These are phyloP conservation scores for Gnomoniopsis smithogilvyi DNA, from an alignment of 2,329 filamentous ascomycete species.

Conservation along the genomic window DNA sequence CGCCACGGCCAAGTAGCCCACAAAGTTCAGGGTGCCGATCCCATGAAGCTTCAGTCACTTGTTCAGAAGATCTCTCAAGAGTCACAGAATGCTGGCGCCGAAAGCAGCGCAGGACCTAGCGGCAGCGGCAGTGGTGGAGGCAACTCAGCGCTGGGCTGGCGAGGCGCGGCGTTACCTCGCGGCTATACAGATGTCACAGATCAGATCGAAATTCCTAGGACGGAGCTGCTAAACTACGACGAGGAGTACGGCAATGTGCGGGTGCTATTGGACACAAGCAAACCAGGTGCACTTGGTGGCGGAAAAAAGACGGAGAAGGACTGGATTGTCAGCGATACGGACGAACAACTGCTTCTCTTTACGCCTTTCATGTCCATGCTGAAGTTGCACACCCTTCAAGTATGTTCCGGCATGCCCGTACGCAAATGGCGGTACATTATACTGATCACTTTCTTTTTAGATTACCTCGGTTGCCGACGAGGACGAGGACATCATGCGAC, in stretches of 20 bases:
- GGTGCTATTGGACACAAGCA: conserved; percentile 66
- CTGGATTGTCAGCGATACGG: conserved; percentile 94
- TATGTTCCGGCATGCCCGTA: conserved; percentile 28
- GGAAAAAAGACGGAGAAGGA: conserved; percentile 61
- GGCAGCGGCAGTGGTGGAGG: conserved; percentile 39
- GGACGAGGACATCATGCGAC: conserved; percentile 75
- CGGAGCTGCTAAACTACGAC: conserved; percentile 87
- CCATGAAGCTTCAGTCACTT: conserved; percentile 64
- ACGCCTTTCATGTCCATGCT: conserved; percentile 83
- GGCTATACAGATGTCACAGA: conserved; percentile 83
- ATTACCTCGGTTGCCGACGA: conserved; percentile 71
- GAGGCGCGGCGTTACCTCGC: conserved; percentile 70
- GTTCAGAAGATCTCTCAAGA: conserved; percentile 70
- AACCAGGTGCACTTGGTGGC: conserved; percentile 63
- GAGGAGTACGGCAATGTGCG: conserved; percentile 70
- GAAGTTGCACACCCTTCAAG: conserved; percentile 82
- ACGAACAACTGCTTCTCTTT: conserved; percentile 93
- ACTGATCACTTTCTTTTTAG: conserved; percentile 41
- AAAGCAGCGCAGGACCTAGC: conserved; percentile 36
- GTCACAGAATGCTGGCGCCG: conserved; percentile 52
- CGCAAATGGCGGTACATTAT: not conserved
- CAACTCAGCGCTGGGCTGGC: conserved; percentile 58
- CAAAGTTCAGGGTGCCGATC: conserved; percentile 72
- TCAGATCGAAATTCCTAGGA: conserved; percentile 71
- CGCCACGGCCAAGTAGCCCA: conserved; percentile 65